Conservation (phyloP, 1,284 basidiomycete genomes). For the Ganoderma lingzhi region DNA sequence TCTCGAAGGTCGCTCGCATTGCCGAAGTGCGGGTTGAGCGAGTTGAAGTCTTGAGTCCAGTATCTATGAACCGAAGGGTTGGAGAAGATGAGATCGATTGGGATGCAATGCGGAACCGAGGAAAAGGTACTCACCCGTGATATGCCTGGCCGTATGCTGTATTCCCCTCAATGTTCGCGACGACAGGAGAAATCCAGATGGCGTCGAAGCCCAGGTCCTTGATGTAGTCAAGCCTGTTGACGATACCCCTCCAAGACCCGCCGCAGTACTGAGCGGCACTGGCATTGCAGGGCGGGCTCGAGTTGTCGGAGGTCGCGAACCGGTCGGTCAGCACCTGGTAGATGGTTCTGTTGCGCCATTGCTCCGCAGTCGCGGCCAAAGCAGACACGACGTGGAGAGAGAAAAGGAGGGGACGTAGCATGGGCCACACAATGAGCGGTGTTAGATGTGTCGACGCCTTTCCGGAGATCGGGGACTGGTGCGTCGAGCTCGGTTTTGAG, state of each 20-base stretch:
- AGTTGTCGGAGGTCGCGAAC: conserved; percentile 65
- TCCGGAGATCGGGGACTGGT: neutral
- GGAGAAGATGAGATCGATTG: too few species aligned
- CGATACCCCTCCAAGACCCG: conserved; percentile 80
- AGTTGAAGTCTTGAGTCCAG: conserved; percentile 69
- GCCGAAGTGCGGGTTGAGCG: conserved; percentile 76
- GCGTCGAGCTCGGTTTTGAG: neutral
- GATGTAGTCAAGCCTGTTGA: conserved; percentile 80
- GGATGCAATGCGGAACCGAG: neutral
- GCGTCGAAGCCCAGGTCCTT: conserved; percentile 82
- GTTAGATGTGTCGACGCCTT: neutral
- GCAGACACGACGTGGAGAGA: conserved; percentile 33
- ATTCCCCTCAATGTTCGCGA: conserved; percentile 72
- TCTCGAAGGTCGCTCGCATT: conserved; percentile 73
- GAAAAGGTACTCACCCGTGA: conserved; percentile 51
- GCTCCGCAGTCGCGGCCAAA: conserved; percentile 37
- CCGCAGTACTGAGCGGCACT: conserved; percentile 70
- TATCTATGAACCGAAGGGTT: conserved; percentile 43
- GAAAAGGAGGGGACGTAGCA: conserved; percentile 19
- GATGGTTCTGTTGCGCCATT: conserved; percentile 34
- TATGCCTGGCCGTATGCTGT: conserved; percentile 75
- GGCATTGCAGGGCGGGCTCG: conserved; percentile 62
- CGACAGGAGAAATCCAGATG: conserved; percentile 74
- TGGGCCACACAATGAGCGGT: neutral
- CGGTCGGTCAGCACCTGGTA: conserved; percentile 67